Percentiles rank a stretch among this genome's conserved stretches.
Conservation (phyloP, 164 flowering plant genomes). For the Taxillus chinensis region DNA sequence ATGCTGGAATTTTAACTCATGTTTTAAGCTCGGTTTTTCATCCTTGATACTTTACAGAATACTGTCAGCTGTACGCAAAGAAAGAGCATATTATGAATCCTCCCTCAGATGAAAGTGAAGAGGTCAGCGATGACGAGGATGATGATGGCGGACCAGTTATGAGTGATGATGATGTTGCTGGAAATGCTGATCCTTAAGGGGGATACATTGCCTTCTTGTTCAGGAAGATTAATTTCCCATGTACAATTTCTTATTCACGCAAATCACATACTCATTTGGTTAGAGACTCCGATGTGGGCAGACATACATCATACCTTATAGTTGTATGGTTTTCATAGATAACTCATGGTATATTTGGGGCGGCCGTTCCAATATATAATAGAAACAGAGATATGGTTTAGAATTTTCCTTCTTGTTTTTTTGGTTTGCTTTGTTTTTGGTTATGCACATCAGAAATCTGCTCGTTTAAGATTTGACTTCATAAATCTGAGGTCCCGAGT, state of each 20-base stretch:
- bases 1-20: neutral
- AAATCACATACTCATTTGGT: neutral
- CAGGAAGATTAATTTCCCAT: neutral
- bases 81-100: slow-evolving; percentile 20
- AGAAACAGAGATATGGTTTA: neutral
- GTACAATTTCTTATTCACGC: slow-evolving; percentile 1
- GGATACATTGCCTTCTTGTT: neutral
- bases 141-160: slow-evolving; percentile 24
- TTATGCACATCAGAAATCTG: too few relatives aligned
- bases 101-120: slow-evolving; percentile 23
- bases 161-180: slow-evolving; percentile 33
- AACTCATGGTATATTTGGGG: neutral
- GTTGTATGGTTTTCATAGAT: neutral
- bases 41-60: slow-evolving; percentile 23
- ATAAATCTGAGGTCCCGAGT: too few relatives aligned
- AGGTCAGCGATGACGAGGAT: slow-evolving; percentile 29
- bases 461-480: too few relatives aligned
- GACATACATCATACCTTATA: neutral
- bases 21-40: neutral
- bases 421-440: too few relatives aligned
- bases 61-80: slow-evolving; percentile 49
- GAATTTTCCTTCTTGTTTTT: neutral
- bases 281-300: neutral
- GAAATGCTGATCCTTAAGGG: slow-evolving; percentile 31
- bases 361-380: neutral